Evolutionary conservation across 768 basidiomycete species (phyloP), one percentile per base, ranked within the genome.

Genomic region (Pleurotus sapidus): DNA sequence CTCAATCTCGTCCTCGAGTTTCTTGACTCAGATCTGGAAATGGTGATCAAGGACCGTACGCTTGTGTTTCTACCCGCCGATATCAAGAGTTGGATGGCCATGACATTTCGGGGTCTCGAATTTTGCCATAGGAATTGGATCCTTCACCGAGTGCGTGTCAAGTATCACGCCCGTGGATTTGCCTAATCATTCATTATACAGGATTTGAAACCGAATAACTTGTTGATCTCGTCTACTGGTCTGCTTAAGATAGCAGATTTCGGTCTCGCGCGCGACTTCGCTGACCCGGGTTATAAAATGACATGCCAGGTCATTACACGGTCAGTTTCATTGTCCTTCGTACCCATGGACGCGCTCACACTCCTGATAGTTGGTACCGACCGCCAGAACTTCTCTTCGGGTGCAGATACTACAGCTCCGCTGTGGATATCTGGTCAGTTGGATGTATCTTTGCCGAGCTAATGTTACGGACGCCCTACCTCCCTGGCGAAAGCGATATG

Each of bases 121-220:
- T 98, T 97, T 70, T 98, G 97, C 64, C 97, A 99, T 68, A 77
- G 95, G 51, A 95, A 95, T 70, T 95, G 88, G 65, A 83, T 98
- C 56, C 77, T 99, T 20, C 97, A 99, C 73, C 84, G 97, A 55
- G 96, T 97, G 68, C 61, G 82, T 59, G 23, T 34, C 30, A 27
- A 25, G 5, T 46, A 18, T 14, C 12, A 18, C 49, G 17, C 49
- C 57, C 8, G 20, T 8, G 45, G 17, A 23, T 43, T 24, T 9
- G 30, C 49, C 39, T 37, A 40, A 54, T 56, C 12, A 60, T 57
- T 23, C 39, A 20, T 12, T 42, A 15, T 43, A 39, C 64, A 98
- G 96, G 97, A 99, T 78, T 72, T 99, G 61, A 99, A 99, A 71
- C 97, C 97, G 5, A 99, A 99, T 76, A 99, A 99, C 73, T 81